A percentile compares a stretch with the other conserved stretches of the same genome.
Evolutionary conservation across 768 basidiomycete species (phyloP).

Genomic region (Agaricus blazei): DNA sequence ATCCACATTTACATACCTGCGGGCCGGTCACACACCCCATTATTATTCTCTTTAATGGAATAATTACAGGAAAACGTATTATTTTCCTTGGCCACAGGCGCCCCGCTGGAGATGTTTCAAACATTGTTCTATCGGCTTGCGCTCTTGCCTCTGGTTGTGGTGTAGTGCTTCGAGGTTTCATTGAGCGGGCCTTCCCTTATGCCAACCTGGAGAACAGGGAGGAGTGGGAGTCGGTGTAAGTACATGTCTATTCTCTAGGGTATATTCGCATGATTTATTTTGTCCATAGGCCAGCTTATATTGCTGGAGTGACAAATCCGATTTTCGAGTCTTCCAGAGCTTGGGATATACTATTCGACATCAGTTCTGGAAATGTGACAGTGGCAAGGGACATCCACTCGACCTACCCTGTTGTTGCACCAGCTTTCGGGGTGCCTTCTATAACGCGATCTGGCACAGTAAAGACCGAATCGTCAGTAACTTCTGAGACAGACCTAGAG

Average conservation of each 20-base stretch:
- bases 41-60: slow-evolving; percentile 92
- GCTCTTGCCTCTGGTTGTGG: slow-evolving; percentile 92
- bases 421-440: slow-evolving; percentile 35
- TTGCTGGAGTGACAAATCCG: slow-evolving; percentile 96
- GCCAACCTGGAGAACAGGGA: slow-evolving; percentile 86
- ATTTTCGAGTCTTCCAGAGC: slow-evolving; percentile 83
- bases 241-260: slow-evolving; percentile 12
- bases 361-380: slow-evolving; percentile 80
- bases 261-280: background rate
- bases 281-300: slow-evolving; percentile 71
- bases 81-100: slow-evolving; percentile 90
- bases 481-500: slow-evolving; percentile 69
- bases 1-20: slow-evolving; percentile 92
- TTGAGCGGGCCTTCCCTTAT: slow-evolving; percentile 92
- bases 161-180: slow-evolving; percentile 75
- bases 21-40: slow-evolving; percentile 90
- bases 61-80: slow-evolving; percentile 93
- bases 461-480: slow-evolving; percentile 57
- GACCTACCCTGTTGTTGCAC: slow-evolving; percentile 45
- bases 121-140: slow-evolving; percentile 90
- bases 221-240: slow-evolving; percentile 86
- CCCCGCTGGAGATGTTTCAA: slow-evolving; percentile 87
- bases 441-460: slow-evolving; percentile 55
- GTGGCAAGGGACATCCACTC: slow-evolving; percentile 81
- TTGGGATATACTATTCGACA: slow-evolving; percentile 94